These are phyloP conservation scores for Leishmania braziliensis DNA, from an alignment of 208 protist species.

Conservation along the genomic window DNA sequence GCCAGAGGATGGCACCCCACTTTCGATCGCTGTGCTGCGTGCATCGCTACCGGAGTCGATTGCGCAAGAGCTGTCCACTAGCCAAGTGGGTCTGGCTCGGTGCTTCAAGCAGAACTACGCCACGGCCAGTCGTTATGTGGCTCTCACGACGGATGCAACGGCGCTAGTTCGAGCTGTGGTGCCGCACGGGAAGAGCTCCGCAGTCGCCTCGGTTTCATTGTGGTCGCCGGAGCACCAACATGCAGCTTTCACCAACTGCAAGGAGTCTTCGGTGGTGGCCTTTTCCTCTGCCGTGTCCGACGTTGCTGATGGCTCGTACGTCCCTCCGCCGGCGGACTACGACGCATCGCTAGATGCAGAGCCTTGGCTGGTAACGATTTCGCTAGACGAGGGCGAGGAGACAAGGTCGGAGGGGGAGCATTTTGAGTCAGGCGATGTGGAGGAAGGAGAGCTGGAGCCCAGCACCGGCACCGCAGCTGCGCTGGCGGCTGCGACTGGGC, in stretches of 20 bases:
- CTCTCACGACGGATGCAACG: constrained; percentile 16
- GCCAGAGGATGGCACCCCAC: constrained; percentile 17
- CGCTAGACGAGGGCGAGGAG: constrained; percentile 43
- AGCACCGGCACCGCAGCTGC: neutral
- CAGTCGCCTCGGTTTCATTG: neutral
- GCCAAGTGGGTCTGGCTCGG: constrained; percentile 39
- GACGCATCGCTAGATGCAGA: constrained; percentile 13
- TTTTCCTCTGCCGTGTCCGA: neutral
- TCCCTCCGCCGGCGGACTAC: constrained; percentile 17
- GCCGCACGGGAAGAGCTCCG: neutral
- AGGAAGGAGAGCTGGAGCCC: neutral
- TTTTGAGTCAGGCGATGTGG: neutral
- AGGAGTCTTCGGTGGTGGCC: neutral
- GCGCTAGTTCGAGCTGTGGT: constrained; percentile 7
- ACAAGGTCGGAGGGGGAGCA: neutral
- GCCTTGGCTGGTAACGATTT: constrained; percentile 49
- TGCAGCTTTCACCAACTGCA: neutral
- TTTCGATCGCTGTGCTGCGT: constrained; percentile 36
- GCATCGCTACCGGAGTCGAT: constrained; percentile 31
- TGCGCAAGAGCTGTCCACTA: constrained; percentile 18
- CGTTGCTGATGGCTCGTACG: constrained; percentile 12
- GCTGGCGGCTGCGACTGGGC: constrained; percentile 13
- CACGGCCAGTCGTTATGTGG: neutral
- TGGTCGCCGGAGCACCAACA: neutral
- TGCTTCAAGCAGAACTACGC: constrained; percentile 37